Conservation (phyloP, 2,329 filamentous ascomycete species). For the Apiospora koreana region DNA sequence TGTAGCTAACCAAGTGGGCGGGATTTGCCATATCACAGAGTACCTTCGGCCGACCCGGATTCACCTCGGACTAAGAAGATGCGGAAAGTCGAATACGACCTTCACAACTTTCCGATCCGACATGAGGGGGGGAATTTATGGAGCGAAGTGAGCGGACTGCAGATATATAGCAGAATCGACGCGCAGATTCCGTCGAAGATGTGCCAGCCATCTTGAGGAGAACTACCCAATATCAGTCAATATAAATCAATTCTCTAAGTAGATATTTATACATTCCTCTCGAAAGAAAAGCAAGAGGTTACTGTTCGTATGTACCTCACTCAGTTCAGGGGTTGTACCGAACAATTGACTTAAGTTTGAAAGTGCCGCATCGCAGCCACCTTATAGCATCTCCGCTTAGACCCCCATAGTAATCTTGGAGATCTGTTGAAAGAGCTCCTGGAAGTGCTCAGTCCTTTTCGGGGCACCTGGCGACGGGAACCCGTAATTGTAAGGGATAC, state of each 20-base stretch:
- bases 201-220: too few relatives aligned
- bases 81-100: background rate
- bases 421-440: background rate
- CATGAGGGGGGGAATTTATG: background rate
- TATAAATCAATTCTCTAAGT: too few relatives aligned
- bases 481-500: background rate
- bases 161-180: background rate
- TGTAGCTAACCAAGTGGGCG: background rate
- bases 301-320: too few relatives aligned
- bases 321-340: too few relatives aligned
- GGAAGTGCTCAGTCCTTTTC: background rate
- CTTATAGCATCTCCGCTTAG: too few relatives aligned
- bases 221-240: too few relatives aligned
- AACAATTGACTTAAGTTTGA: too few relatives aligned
- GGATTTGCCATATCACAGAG: background rate
- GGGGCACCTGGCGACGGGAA: background rate
- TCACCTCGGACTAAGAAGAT: background rate
- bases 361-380: too few relatives aligned
- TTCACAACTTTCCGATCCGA: background rate
- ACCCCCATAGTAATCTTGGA: background rate
- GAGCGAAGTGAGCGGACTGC: background rate
- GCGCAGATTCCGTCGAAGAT: too few relatives aligned
- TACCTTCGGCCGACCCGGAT: background rate
- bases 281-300: too few relatives aligned
- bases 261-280: too few relatives aligned